phyloP scores from a whole-genome alignment of 225 moss, liverwort and hornwort species.

The Physcomitrium patens region DNA sequence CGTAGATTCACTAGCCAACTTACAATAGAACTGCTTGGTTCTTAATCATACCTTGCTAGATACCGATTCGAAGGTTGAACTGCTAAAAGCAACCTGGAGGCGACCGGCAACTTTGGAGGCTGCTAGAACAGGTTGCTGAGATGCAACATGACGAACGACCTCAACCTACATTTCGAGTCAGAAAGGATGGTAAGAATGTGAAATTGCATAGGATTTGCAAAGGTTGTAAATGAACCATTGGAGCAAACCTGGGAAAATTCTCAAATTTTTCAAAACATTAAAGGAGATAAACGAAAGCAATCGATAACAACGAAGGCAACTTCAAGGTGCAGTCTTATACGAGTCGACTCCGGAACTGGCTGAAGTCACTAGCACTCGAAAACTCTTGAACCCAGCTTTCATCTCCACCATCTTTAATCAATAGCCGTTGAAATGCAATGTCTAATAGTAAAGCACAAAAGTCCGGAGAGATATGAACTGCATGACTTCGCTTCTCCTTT shows the following conservation, averaged over 20 bases:
- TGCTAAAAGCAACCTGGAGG: constrained; percentile 68
- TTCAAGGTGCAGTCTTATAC: constrained; percentile 43
- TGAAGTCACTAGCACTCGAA: constrained; percentile 75
- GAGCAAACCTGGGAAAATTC: constrained; percentile 6
- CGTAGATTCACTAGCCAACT: neutral
- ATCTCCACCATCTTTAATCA: constrained; percentile 69
- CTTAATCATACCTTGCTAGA: constrained; percentile 44
- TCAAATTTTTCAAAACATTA: neutral
- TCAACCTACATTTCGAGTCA: constrained; percentile 67
- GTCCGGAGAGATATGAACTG: constrained; percentile 60
- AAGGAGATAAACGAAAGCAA: constrained; percentile 7
- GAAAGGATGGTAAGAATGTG: neutral
- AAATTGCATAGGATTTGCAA: neutral
- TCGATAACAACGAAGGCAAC: neutral
- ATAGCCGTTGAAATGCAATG: constrained; percentile 71
- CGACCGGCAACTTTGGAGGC: constrained; percentile 75
- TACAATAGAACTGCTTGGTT: neutral
- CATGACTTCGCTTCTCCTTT: constrained; percentile 81
- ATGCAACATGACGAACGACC: constrained; percentile 82
- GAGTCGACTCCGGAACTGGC: constrained; percentile 89
- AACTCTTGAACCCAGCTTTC: constrained; percentile 70
- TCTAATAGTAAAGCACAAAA: constrained; percentile 78
- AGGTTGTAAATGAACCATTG: constrained; percentile 11
- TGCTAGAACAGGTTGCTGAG: constrained; percentile 76
- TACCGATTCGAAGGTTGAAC: constrained; percentile 38